Evolutionary conservation across 495 filamentous ascomycete genomes (phyloP), one percentile per base, ranked within the genome.

Genomic region (Peziza echinospora): DNA sequence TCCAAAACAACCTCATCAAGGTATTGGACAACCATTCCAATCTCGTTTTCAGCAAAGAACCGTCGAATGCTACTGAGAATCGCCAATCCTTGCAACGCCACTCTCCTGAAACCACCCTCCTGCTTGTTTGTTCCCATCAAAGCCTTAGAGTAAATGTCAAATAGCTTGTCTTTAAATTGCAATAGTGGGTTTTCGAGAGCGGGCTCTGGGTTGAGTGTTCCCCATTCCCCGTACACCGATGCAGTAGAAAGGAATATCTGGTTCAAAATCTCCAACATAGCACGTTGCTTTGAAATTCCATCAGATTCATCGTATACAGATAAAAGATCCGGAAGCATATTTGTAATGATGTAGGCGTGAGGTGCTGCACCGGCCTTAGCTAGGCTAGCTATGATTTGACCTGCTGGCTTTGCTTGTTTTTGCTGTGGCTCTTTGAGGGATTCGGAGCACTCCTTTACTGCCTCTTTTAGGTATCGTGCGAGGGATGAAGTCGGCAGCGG

Each of bases 351-450:
- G 21, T 76, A 61, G 22, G 65, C 64, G 37, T 73, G 72, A 0
- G 73, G 64, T n/a, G 64, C 56, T 0, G 64, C 56, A n/a, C 72
- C 75, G 16, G 73, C 68, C 24, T 64, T 63, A 5, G 74, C 71
- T 10, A 78, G 51, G 11, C 66, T 67, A 9, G 67, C 63, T 17
- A 84, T 56, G 13, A 84, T 79, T 42, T 72, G 67, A 10, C 77
- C 75, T 4, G 74, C 67, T 11, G 79, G 76, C 58, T 76, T 74
- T 8, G 79, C 78, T 54, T 84, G 75, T 57, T 81, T 82, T 24
- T 79, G 76, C 47, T 80, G 78, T n/a, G 79, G 77, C 50, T 82
- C 79, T 50, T 76, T 72, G 3, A 84, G 59, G 49, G 78, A 74
- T 47, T 81, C 72, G 48, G 77, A 77, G 54, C 77, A 80, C 57